Evolutionary conservation across 768 basidiomycete genomes (phyloP).

Genomic region (Mrakia frigida): DNA sequence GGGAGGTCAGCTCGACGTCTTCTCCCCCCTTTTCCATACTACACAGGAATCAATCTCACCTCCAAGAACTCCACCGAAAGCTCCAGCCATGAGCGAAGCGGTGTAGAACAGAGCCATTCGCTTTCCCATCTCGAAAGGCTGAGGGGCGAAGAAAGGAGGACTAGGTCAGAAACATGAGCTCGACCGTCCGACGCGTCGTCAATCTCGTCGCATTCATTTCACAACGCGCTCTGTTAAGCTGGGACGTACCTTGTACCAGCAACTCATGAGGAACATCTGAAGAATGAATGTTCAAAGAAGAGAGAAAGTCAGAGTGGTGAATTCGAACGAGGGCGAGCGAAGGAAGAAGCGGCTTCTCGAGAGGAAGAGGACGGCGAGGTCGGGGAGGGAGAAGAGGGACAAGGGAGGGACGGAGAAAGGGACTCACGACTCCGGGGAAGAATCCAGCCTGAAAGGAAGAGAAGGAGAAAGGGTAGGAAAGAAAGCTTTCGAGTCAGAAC

Average conservation of each 20-base stretch:
- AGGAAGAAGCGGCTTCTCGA: too few species aligned
- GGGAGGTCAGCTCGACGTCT: background rate
- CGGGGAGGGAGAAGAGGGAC: constrained; percentile 38
- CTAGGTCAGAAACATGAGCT: background rate
- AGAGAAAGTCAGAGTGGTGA: background rate
- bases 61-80: constrained; percentile 35
- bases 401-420: constrained; percentile 43
- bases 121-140: constrained; percentile 42
- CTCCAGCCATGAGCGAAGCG: constrained; percentile 42
- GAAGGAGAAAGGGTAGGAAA: too few species aligned
- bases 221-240: background rate
- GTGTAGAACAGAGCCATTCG: constrained; percentile 44
- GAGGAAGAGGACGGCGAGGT: too few species aligned
- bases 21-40: background rate
- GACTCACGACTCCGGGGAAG: constrained; percentile 36
- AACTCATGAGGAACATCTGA: background rate
- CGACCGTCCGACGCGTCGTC: background rate
- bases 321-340: constrained; percentile 17
- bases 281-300: background rate
- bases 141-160: constrained; percentile 18
- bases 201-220: too few species aligned
- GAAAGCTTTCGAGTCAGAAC: too few species aligned
- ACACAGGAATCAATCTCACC: background rate
- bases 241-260: constrained; percentile 39
- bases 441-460: constrained; percentile 38